These are phyloP conservation scores for Plasmodium vivax DNA, from an alignment of 169 alveolate species.

Conservation along the genomic window DNA sequence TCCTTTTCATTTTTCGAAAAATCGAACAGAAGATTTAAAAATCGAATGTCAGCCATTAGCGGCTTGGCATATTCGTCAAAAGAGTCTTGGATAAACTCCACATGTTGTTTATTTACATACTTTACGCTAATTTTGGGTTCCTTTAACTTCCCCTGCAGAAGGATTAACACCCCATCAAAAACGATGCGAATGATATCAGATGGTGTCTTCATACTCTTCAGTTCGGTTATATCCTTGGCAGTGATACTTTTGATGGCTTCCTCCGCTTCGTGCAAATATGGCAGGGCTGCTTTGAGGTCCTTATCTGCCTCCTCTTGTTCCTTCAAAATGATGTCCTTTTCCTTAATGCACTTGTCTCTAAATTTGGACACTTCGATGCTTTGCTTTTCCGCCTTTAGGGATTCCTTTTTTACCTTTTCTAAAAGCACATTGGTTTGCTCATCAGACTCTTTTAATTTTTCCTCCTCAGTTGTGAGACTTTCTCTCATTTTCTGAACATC, in stretches of 20 bases:
- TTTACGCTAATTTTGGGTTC: conserved; percentile 79
- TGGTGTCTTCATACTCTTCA: conserved; percentile 91
- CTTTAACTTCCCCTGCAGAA: conserved; percentile 82
- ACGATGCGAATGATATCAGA: conserved; percentile 93
- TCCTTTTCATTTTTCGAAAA: conserved; percentile 93
- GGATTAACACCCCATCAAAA: conserved; percentile 91
- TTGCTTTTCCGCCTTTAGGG: conserved; percentile 94
- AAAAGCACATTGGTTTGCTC: conserved; percentile 91
- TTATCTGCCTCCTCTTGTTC: conserved; percentile 94
- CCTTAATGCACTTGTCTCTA: conserved; percentile 88
- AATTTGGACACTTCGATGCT: conserved; percentile 92
- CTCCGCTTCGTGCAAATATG: conserved; percentile 92
- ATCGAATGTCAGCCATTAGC: conserved; percentile 89
- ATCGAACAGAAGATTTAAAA: conserved; percentile 89
- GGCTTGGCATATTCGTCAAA: conserved; percentile 92
- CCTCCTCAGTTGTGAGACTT: conserved; percentile 93
- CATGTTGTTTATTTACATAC: conserved; percentile 86
- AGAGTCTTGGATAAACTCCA: conserved; percentile 92
- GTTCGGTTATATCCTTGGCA: conserved; percentile 93
- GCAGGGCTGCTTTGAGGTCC: conserved; percentile 95
- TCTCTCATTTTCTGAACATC: conserved; percentile 93
- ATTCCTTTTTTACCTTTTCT: conserved; percentile 93
- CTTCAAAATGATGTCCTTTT: conserved; percentile 89
- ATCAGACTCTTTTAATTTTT: conserved; percentile 92
- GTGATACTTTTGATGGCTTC: conserved; percentile 93